Conservation (phyloP, 768 basidiomycete genomes). For the Hemileccinum impolitum region DNA sequence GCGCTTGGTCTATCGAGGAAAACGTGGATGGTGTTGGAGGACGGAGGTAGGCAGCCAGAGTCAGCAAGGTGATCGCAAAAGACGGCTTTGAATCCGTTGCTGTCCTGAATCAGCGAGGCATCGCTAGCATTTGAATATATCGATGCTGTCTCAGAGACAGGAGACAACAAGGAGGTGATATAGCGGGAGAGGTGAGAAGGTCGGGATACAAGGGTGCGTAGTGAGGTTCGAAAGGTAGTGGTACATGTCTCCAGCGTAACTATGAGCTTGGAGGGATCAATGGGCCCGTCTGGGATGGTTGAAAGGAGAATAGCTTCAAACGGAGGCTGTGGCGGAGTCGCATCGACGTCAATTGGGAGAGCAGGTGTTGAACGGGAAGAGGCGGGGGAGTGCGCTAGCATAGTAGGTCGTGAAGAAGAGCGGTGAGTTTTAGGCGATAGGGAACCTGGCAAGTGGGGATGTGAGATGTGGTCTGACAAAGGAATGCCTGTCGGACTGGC, state of each 20-base stretch:
- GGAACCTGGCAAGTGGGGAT: slow-evolving; percentile 34
- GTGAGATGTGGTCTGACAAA: slow-evolving; percentile 23
- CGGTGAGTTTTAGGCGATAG: slow-evolving; percentile 28
- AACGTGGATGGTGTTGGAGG: slow-evolving; percentile 54
- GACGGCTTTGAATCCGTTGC: slow-evolving; percentile 41
- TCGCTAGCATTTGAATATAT: slow-evolving; percentile 53
- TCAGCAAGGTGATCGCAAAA: slow-evolving; percentile 64
- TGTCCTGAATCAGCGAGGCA: slow-evolving; percentile 14
- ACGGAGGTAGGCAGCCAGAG: slow-evolving; percentile 48
- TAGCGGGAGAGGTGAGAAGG: slow-evolving; percentile 65
- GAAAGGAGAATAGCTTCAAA: slow-evolving; percentile 70
- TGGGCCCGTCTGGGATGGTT: slow-evolving; percentile 41
- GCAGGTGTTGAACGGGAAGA: slow-evolving; percentile 47
- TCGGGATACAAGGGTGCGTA: slow-evolving; percentile 64
- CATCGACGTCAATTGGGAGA: slow-evolving; percentile 43
- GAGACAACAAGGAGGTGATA: slow-evolving; percentile 42
- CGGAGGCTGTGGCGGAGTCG: slow-evolving; percentile 47
- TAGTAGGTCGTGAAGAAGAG: slow-evolving; percentile 34
- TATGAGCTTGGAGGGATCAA: slow-evolving; percentile 61
- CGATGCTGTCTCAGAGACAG: slow-evolving; percentile 49
- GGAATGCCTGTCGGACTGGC: slow-evolving; percentile 22
- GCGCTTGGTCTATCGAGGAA: slow-evolving; percentile 80
- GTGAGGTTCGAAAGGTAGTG: slow-evolving; percentile 57
- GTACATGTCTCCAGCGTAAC: slow-evolving; percentile 76
- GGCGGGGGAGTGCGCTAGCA: slow-evolving; percentile 27